phyloP scores from a whole-genome alignment of 2,329 filamentous ascomycete species.

The Cordyceps farinosa region DNA sequence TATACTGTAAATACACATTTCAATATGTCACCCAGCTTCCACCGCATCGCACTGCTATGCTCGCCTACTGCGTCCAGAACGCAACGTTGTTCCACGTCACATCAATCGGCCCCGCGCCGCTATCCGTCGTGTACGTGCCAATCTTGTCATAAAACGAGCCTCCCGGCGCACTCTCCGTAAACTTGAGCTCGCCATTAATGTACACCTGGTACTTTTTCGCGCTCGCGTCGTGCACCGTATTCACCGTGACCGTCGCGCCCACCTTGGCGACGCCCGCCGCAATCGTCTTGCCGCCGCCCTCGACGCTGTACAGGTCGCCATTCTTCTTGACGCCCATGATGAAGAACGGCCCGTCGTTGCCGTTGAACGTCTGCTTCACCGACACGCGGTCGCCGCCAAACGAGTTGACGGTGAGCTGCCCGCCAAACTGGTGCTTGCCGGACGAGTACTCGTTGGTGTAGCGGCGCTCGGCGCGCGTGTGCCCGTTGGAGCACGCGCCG shows the following conservation, averaged over 20 bases:
- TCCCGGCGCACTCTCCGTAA: not conserved
- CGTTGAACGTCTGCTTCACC: constrained; percentile 26
- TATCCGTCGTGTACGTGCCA: not conserved
- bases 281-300: constrained; percentile 22
- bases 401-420: constrained; percentile 23
- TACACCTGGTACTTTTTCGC: constrained; percentile 22
- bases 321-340: constrained; percentile 21
- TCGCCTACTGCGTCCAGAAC: not conserved
- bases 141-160: constrained; percentile 10
- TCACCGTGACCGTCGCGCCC: constrained; percentile 22
- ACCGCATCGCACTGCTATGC: not conserved
- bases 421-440: constrained; percentile 6
- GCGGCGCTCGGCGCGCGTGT: constrained; percentile 7
- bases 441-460: constrained; percentile 9
- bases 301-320: constrained; percentile 23
- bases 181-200: constrained; percentile 21
- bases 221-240: constrained; percentile 25
- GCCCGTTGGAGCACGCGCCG: constrained; percentile 4
- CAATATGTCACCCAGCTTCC: not conserved
- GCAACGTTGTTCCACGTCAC: constrained; percentile 5
- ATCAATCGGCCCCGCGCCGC: not conserved
- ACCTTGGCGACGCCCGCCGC: constrained; percentile 20
- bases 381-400: constrained; percentile 22
- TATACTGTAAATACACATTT: not conserved
- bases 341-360: constrained; percentile 22